Conservation (phyloP, 352 stramenopile genomes). For the Pelagophyceae sp. region DNA sequence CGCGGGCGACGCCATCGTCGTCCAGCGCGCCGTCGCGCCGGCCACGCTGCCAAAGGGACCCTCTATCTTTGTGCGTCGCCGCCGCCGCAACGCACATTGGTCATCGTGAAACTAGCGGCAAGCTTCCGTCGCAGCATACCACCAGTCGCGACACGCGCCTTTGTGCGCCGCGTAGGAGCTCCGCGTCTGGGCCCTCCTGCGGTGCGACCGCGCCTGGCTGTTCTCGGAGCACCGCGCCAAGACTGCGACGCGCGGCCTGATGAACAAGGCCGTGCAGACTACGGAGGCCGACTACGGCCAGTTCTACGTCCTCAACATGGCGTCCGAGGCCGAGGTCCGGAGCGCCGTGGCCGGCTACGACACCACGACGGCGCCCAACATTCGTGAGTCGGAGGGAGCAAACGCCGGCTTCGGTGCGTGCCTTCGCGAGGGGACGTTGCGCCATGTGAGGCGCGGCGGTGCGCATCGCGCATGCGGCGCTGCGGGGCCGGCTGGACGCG, state of each 20-base stretch:
- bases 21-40: neutral
- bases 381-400: no score
- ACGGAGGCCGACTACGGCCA: neutral
- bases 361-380: neutral
- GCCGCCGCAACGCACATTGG: no score
- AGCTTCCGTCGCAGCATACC: no score
- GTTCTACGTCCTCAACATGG: constrained; percentile 5
- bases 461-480: neutral
- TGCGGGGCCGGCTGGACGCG: neutral
- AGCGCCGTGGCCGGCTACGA: neutral
- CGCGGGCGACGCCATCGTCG: neutral
- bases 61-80: constrained; percentile 3
- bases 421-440: neutral
- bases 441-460: neutral
- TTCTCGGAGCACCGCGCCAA: neutral
- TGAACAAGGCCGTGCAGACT: neutral
- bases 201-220: neutral
- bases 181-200: neutral
- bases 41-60: neutral
- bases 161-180: neutral
- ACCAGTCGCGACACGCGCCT: no score
- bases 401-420: no score
- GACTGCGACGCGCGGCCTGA: neutral
- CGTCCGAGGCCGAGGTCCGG: neutral
- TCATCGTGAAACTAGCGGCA: no score